phyloP scores from a whole-genome alignment of 345 rosid genomes.

The Syzygium oleosum region DNA sequence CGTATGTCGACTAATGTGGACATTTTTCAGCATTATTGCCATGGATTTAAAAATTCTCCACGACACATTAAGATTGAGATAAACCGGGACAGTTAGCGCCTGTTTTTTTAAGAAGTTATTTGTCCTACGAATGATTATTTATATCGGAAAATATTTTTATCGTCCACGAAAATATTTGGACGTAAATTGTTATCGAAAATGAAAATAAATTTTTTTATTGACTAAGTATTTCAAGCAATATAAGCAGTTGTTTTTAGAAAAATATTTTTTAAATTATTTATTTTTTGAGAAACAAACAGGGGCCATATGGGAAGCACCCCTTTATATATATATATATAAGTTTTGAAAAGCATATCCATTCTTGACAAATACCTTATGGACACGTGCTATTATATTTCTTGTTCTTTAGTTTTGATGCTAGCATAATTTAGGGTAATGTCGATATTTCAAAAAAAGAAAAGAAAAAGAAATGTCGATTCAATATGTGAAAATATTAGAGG shows the following conservation, averaged over 20 bases:
- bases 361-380: background rate
- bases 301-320: fast-evolving
- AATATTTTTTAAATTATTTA: background rate
- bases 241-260: too few species aligned
- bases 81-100: background rate
- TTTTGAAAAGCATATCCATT: background rate
- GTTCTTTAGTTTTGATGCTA: background rate
- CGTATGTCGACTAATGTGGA: background rate
- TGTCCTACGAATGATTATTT: background rate
- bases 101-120: too few species aligned
- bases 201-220: too few species aligned
- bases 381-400: fast-evolving
- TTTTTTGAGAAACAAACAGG: fast-evolving
- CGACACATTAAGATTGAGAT: background rate
- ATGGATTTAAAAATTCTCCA: background rate
- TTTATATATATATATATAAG: background rate
- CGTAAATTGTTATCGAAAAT: too few species aligned
- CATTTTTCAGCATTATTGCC: background rate
- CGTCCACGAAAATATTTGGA: too few species aligned
- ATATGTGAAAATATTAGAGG: fast-evolving
- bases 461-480: background rate
- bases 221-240: too few species aligned
- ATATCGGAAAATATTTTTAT: too few species aligned
- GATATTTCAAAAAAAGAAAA: fast-evolving
- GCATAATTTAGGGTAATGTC: background rate